Evolutionary conservation across 129 eudicot genomes (phyloP).

Genomic region (Flaveria brownii): DNA sequence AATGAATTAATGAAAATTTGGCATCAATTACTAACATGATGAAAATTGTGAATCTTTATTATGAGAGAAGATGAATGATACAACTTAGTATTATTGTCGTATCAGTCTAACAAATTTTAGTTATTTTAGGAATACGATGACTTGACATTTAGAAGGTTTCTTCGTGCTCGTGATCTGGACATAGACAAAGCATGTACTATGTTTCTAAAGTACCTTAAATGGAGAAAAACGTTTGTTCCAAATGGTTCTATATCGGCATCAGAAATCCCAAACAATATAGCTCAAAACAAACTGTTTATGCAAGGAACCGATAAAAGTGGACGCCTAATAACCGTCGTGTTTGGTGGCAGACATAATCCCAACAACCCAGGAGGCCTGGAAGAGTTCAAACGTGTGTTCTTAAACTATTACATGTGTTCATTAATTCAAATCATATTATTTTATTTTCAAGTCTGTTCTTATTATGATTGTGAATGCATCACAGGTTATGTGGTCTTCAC

Average conservation of each 20-base stretch:
- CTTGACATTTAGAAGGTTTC: constrained; percentile 67
- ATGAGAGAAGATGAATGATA: not conserved
- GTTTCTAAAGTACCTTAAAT: constrained; percentile 61
- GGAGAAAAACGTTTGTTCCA: constrained; percentile 67
- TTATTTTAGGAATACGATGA: constrained; percentile 71
- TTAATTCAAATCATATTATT: not conserved
- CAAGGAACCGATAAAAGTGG: constrained; percentile 73
- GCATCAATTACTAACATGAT: not conserved
- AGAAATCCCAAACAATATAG: constrained; percentile 56
- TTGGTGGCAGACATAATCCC: constrained; percentile 52
- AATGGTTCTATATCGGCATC: constrained; percentile 56
- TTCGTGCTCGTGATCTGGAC: constrained; percentile 79
- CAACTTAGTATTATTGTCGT: not conserved
- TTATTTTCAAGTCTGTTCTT: not conserved
- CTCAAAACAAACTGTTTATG: constrained; percentile 68
- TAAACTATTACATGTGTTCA: constrained; percentile 9
- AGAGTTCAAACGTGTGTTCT: constrained; percentile 58
- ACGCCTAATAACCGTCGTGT: constrained; percentile 51
- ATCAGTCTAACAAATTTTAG: not conserved
- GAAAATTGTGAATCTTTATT: not conserved
- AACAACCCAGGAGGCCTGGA: constrained; percentile 55
- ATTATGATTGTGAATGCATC: constrained; percentile 9
- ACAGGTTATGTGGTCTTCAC: constrained; percentile 71
- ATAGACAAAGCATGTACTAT: constrained; percentile 65
- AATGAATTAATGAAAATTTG: too few relatives aligned